Evolutionary conservation across 148 eudicot genomes (phyloP), one percentile per base, ranked within the genome.

Genomic region (Arbutus unedo): DNA sequence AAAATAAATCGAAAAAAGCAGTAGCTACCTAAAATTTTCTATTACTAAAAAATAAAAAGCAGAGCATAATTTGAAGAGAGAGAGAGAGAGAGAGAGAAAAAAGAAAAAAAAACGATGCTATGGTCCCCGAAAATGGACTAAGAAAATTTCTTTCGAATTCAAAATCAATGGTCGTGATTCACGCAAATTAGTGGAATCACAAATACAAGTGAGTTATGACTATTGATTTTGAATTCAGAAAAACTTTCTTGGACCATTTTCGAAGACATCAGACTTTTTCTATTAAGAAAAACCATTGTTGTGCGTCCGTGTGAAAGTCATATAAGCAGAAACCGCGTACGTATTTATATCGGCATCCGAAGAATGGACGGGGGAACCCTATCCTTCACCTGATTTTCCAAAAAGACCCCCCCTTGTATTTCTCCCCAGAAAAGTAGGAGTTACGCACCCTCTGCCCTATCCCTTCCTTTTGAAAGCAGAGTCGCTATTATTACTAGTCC

Each of bases 401-500:
- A 45, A 64, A 64, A 13, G 1, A 79, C 45, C 74, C 49, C n/a
- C 21, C 41, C 8, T 48, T 3, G 16, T 67, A 25, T 25, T 67
- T 67, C 14, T 67, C 45, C 45, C 44, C 10, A 4, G 41, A 41
- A 38, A 41, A 41, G 3, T 68, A 41, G 45, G 49, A 31, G 21
- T 54, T 45, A 45, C 44, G 81, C 14, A 67, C 74, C 49, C 25
- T 43, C 72, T 48, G 66, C 71, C 15, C 16, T 64, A 10, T 38
- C 55, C 50, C 53, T 51, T 82, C n/a, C 59, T 66, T 21, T 38
- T 56, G 53, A 64, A 82, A 78, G 76, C 44, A 62, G 66, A 48
- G 71, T 76, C 50, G 59, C 53, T 64, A 43, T 77, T 50, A 82
- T 66, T 44, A 41, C 51, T 50, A 66, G 25, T 44, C 57, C 57